Evolutionary conservation across 2,329 filamentous ascomycete genomes (phyloP).

Genomic region (Fusarium buxicola): DNA sequence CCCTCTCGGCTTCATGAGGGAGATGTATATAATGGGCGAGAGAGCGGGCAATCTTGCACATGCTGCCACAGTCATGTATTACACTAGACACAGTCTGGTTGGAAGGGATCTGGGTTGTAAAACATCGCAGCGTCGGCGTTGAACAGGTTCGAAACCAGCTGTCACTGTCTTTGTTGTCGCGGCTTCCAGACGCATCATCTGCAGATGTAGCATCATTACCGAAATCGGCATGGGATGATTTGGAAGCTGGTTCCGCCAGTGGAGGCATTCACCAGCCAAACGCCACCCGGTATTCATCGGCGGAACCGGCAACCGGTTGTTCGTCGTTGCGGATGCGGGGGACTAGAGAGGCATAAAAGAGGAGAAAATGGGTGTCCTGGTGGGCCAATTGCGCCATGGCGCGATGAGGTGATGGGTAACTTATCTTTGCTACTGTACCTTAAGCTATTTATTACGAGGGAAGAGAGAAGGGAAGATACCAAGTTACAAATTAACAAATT

Average conservation of each 20-base stretch:
- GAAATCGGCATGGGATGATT: slow-evolving; percentile 21
- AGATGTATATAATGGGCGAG: slow-evolving; percentile 31
- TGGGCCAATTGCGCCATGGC: slow-evolving; percentile 54
- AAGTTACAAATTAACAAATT: slow-evolving; percentile 36
- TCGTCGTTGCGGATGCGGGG: slow-evolving; percentile 31
- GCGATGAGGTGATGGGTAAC: slow-evolving; percentile 40
- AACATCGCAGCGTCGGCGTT: slow-evolving; percentile 33
- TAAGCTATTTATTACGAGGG: slow-evolving; percentile 17
- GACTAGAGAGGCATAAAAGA: slow-evolving; percentile 19
- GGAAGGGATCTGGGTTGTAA: slow-evolving; percentile 18
- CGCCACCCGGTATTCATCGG: slow-evolving; percentile 36
- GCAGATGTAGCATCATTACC: slow-evolving; percentile 4
- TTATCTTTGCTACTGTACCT: slow-evolving; percentile 20
- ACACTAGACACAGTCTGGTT: slow-evolving; percentile 35
- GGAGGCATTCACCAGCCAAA: slow-evolving; percentile 33
- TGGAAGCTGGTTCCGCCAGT: slow-evolving; percentile 6
- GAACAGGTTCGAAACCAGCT: slow-evolving; percentile 27
- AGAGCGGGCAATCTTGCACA: slow-evolving; percentile 14
- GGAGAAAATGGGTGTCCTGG: slow-evolving; percentile 30
- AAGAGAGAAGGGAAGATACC: slow-evolving; percentile 34
- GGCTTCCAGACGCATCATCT: slow-evolving; percentile 16
- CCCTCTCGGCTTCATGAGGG: slow-evolving; percentile 49
- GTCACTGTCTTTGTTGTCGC: slow-evolving; percentile 2
- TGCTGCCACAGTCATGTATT: slow-evolving; percentile 33
- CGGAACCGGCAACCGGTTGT: slow-evolving; percentile 25